Evolutionary conservation across 148 eudicot genomes (phyloP), one percentile per base, ranked within the genome.

Genomic region (Suaeda aralocaspica): DNA sequence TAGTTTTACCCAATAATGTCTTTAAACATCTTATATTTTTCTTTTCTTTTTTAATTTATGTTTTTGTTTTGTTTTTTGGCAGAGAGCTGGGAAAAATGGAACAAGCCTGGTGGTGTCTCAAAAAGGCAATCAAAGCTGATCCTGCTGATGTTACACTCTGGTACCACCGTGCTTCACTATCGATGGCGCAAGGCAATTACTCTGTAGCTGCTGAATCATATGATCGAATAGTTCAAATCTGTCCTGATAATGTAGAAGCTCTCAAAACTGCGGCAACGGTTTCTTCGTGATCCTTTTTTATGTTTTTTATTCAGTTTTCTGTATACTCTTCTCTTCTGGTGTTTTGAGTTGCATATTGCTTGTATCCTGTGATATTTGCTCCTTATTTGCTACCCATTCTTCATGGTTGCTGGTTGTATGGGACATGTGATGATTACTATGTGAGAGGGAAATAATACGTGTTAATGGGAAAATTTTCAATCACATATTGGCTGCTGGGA

Each of bases 161-260:
- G 67, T 76, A 81, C 78, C 71, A 58, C 24, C 86, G 82, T 56
- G 98, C 98, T 80, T 81, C 88, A 22, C 82, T 85, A 28, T 88
- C 33, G 75, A 56, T 87, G 76, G 88, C 80, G 44, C 84, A 83
- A 66, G n/a, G n/a, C n/a, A 83, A 88, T 18, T 82, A 65, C 76
- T 80, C 68, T 30, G 87, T 82, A 78, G 98, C 98, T 69, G 98
- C 98, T 73, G 96, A 88, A 66, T 73, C 94, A 29, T 93, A 93
- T 81, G 82, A 85, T 63, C 95, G 88, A 76, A 88, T 93, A 30
- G 78, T 70, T 25, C 81, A 75, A 52, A 72, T 80, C 28, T 68
- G 83, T 62, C 96, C 87, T 49, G 77, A 83, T 75, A 68, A 88
- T 77, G 57, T 87, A 58, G 90, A 85, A 81, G 89, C 89, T 44